Evolutionary conservation across 2,329 filamentous ascomycete genomes (phyloP), one percentile per base, ranked within the genome.

Genomic region (Bipolaris gigantea): DNA sequence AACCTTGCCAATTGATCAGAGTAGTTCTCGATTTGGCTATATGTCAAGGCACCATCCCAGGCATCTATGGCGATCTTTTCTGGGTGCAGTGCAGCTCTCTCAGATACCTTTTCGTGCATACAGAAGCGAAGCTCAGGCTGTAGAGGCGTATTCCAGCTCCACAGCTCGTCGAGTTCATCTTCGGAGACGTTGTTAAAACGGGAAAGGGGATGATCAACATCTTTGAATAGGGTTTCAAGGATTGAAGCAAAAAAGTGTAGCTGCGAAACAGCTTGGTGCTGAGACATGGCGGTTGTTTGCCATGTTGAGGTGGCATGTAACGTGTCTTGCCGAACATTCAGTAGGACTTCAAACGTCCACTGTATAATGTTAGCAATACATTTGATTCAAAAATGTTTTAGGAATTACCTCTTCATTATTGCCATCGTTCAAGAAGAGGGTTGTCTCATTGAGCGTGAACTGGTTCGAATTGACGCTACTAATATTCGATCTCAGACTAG

Each of bases 131-230:
- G 70, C 1, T 73, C 71, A 2, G 77, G 75, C 18, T 79, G 79
- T 2, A 81, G 56, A 2, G 70, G 55, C 25, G 77, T 66, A 41
- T 81, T 82, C 77, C 79, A 80, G 3, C 64, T 63, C 80, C 80
- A 82, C 39, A 82, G 74, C 19, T 77, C 67, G 15, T 75, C 62
- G 4, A 80, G 61, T 50, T 81, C 79, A n/a, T 66, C 67, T 69
- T 61, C 49, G 6, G 53, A 65, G 19, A 68, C 62, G 3, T 55
- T 51, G 7, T 60, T 44, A 33, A 73, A 50, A 16, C 49, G n/a
- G 2, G 61, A 51, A 15, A 69, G 52, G 0, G 56, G 46, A 25
- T 48, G 50, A 34, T 62, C 56, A 16, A 55, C 49, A 30, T 61
- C 50, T 38, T 32, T 54, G 19, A 81, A 76, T 43, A 81, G 58